Evolutionary conservation across 495 filamentous ascomycete species (phyloP).

Genomic region (Ascodesmis nigricans): DNA sequence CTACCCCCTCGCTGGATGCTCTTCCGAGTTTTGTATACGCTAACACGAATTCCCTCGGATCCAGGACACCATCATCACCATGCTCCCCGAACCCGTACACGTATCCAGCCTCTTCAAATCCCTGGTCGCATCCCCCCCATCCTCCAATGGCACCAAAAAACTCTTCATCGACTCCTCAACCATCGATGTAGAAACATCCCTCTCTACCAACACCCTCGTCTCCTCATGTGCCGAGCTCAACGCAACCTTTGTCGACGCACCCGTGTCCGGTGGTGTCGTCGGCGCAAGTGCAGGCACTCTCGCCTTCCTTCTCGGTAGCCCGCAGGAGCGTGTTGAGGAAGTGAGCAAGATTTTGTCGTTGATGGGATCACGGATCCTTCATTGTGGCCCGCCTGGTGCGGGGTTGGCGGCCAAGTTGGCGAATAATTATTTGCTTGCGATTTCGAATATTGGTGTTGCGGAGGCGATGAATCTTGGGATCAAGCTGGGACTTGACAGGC

Average conservation of each 20-base stretch:
- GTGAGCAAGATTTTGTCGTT: slow-evolving; percentile 40
- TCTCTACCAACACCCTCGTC: slow-evolving; percentile 40
- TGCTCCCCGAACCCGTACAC: slow-evolving; percentile 58
- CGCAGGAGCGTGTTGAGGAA: slow-evolving; percentile 33
- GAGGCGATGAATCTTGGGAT: slow-evolving; percentile 88
- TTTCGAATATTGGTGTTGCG: slow-evolving; percentile 79
- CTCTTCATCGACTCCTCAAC: slow-evolving; percentile 70
- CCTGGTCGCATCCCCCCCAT: slow-evolving; percentile 28
- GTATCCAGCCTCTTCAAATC: slow-evolving; percentile 49
- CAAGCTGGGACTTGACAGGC: slow-evolving; percentile 61
- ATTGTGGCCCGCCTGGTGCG: slow-evolving; percentile 57
- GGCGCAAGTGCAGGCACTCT: slow-evolving; percentile 52
- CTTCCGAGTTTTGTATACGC: neutral
- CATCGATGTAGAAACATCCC: slow-evolving; percentile 60
- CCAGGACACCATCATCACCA: slow-evolving; percentile 60
- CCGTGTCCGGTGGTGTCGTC: slow-evolving; percentile 73
- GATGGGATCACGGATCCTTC: slow-evolving; percentile 66
- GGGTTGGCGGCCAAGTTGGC: slow-evolving; percentile 73
- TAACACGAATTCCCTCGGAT: neutral
- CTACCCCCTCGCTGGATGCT: neutral
- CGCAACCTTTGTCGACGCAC: slow-evolving; percentile 52
- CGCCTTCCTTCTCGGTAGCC: slow-evolving; percentile 70
- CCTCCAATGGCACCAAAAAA: slow-evolving; percentile 30
- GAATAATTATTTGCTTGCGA: slow-evolving; percentile 80
- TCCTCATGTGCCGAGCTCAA: slow-evolving; percentile 29